phyloP scores from a whole-genome alignment of 2,329 filamentous ascomycete species.

The Penicillium occitanis region DNA sequence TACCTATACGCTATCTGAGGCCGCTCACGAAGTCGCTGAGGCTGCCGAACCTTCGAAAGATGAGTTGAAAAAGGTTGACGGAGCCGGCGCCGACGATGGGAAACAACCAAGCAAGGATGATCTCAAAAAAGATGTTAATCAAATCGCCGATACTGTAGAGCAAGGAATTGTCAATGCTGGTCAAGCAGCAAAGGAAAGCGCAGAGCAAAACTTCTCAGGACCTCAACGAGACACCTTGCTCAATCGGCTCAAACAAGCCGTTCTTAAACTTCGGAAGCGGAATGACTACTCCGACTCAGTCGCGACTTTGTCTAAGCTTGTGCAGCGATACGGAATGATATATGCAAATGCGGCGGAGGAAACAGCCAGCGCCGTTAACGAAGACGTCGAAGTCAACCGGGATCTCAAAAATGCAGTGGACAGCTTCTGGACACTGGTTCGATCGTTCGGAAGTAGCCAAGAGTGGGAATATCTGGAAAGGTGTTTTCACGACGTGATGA shows the following conservation, averaged over 20 bases:
- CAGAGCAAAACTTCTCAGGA: conserved; percentile 70
- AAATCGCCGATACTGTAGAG: conserved; percentile 50
- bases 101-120: conserved; percentile 60
- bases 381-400: conserved; percentile 70
- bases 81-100: conserved; percentile 45
- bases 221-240: conserved; percentile 72
- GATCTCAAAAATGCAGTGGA: conserved; percentile 72
- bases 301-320: conserved; percentile 69
- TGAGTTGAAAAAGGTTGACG: conserved; percentile 56
- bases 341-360: conserved; percentile 74
- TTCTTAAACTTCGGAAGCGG: conserved; percentile 71
- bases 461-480: conserved; percentile 75
- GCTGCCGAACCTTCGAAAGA: conserved; percentile 67
- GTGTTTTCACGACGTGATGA: conserved; percentile 67
- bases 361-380: conserved; percentile 63
- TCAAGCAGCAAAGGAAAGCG: conserved; percentile 65
- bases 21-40: conserved; percentile 71
- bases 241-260: conserved; percentile 71
- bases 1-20: conserved; percentile 73
- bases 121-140: conserved; percentile 57
- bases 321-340: conserved; percentile 73
- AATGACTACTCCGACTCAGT: conserved; percentile 85
- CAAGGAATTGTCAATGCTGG: conserved; percentile 41
- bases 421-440: conserved; percentile 78
- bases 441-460: conserved; percentile 71